Evolutionary conservation across 2,329 filamentous ascomycete genomes (phyloP).

Genomic region (Albophoma yamanashiensis): DNA sequence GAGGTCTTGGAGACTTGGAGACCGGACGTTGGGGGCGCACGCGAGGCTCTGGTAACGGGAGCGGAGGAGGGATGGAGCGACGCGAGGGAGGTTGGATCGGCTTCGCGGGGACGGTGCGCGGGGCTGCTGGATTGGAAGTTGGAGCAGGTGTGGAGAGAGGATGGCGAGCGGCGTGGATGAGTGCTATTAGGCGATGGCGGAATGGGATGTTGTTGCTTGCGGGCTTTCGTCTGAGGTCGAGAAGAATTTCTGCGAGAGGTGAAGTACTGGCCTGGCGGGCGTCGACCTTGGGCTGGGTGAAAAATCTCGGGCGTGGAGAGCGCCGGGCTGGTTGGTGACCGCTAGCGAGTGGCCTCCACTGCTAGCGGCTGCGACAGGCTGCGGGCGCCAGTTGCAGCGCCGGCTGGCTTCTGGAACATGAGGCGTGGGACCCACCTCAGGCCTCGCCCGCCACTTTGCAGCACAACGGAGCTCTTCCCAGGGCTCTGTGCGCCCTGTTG

Average conservation of each 20-base stretch:
- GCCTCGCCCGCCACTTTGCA: background rate
- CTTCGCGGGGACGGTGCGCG: background rate
- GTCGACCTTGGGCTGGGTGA: background rate
- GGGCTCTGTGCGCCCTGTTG: background rate
- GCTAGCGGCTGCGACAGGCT: background rate
- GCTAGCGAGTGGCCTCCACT: background rate
- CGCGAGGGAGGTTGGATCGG: background rate
- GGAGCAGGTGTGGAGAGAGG: background rate
- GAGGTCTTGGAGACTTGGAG: background rate
- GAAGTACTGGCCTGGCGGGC: background rate
- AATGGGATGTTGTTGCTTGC: background rate
- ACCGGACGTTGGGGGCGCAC: background rate
- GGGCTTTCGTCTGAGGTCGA: background rate
- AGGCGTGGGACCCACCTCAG: background rate
- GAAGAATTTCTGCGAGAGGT: slow-evolving; percentile 3
- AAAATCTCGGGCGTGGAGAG: slow-evolving; percentile 2
- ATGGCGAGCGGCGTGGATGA: background rate
- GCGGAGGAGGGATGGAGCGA: background rate
- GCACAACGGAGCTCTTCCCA: background rate
- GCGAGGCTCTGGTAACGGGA: background rate
- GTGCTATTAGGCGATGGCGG: background rate
- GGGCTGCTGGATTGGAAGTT: background rate
- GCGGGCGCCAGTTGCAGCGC: background rate
- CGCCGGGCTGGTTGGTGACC: background rate
- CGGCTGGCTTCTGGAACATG: background rate